Evolutionary conservation across 176 grass and related monocot genomes (phyloP), one percentile per base, ranked within the genome.

Genomic region (Rhynchospora tenuis): DNA sequence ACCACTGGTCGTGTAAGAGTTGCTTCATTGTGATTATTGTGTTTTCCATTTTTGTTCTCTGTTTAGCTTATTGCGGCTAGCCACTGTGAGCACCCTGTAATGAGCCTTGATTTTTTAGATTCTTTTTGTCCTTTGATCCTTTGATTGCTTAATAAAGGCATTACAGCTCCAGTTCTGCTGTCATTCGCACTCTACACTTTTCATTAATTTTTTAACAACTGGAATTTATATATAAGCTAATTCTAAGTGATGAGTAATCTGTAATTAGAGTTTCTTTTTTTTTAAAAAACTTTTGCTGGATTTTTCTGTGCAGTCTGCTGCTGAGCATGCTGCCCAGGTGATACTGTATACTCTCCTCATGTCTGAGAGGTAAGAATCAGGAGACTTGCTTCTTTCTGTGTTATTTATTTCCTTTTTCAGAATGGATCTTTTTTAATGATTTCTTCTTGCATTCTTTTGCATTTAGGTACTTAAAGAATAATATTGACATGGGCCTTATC

Each of bases 291-390:
- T 28, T 85, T 9, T 61, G 23, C 44, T 84, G 48, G 12, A n/a
- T 75, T 85, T 26, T 44, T 85, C 15, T 60, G 17, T 85, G 70
- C 86, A 98, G 95, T 61, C 89, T 66, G 89, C 95, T 68, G 85
- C 88, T 81, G 95, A 98, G 87, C 95, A 98, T 80, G 52, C 84
- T 67, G 90, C 95, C 6, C 95, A 98, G 74, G 90, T 98, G 83
- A 98, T 98, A 89, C 66, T 98, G 69, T 98, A 98, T 62, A 93
- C 91, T 20, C 86, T 98, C 50, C 83, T 98, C 85, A 98, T 98
- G 95, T 89, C 88, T 59, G 95, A 98, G 68, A 98, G 95, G 95
- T 94, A 90, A 74, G 64, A 45, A 29, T 20, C 29, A 38, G 52
- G n/a, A 67, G 26, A 48, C 27, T 66, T 82, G n/a, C 66, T 77